Evolutionary conservation across 2,329 filamentous ascomycete genomes (phyloP), one percentile per base, ranked within the genome.

Genomic region (Taxawa tesnikishii): DNA sequence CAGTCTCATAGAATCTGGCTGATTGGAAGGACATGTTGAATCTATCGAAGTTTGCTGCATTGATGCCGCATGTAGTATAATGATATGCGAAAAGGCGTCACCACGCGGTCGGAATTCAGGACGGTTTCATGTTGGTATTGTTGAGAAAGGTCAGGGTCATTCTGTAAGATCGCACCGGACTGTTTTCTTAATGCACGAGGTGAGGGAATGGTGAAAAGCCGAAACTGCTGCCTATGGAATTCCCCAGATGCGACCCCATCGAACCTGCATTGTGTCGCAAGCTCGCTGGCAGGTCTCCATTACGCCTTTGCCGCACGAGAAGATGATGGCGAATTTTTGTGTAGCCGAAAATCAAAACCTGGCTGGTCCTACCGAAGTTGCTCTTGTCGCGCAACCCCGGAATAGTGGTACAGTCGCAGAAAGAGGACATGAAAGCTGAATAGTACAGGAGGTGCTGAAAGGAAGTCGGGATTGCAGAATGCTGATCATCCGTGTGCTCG

Each of bases 341-440:
- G 19, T n/a, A 8, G 19, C n/a, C 19, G 8, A n/a, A 23, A 23
- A 8, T n/a, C 8, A 8, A n/a, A 8, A n/a, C 19, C 19, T 23
- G 19, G 19, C 19, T 23, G 19, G 19, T n/a, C 19, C n/a, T 23
- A n/a, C 19, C n/a, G n/a, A 8, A 23, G 19, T n/a, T 23, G 19
- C 19, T 23, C 8, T 23, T 8, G n/a, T n/a, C n/a, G 19, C 30
- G 28, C 28, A 35, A 33, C 21, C 26, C 25, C 32, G 19, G 25
- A 29, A 15, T 29, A 29, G 14, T 37, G 31, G 29, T 33, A 37
- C 26, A 37, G 34, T 26, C 28, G 34, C 26, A 32, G 15, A 16
- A 37, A 37, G 23, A 33, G 29, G 34, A 37, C 34, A 30, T 29
- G 30, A 37, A 37, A 30, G 19, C 29, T 29, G 33, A 37, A 26